Evolutionary conservation across 2,329 filamentous ascomycete genomes (phyloP).

Genomic region (Daldinia sp.): DNA sequence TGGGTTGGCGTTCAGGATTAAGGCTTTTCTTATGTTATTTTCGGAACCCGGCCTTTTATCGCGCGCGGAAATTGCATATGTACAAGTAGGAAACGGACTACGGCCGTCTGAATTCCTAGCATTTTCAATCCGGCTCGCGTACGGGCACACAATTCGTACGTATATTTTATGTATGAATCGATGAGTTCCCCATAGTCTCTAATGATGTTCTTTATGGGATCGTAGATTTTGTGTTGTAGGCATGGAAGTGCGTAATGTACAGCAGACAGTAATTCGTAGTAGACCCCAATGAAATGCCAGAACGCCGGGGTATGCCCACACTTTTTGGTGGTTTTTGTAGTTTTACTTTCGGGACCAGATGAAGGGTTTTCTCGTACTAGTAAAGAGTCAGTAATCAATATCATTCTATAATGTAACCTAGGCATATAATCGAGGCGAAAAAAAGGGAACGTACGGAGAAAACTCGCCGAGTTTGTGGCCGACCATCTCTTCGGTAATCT

Average conservation of each 20-base stretch:
- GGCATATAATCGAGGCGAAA: background rate
- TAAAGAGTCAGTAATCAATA: background rate
- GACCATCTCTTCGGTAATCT: constrained; percentile 94
- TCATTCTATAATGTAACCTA: background rate
- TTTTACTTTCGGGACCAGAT: constrained; percentile 56
- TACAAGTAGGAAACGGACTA: background rate
- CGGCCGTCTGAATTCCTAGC: background rate
- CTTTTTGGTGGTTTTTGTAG: constrained; percentile 7
- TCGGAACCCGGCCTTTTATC: background rate
- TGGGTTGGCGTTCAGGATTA: constrained; percentile 28
- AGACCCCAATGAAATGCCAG: constrained; percentile 1
- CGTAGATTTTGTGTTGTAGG: constrained; percentile 8
- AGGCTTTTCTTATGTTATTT: background rate
- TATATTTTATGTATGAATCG: constrained; percentile 2
- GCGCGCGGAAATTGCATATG: background rate
- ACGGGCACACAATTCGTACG: background rate
- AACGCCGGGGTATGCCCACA: constrained; percentile 36
- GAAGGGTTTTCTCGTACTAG: constrained; percentile 66
- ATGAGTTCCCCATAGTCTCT: constrained; percentile 5
- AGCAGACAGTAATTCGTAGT: background rate
- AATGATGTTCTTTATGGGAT: background rate
- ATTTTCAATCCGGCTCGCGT: background rate
- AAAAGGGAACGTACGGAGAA: constrained; percentile 70
- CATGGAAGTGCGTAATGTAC: constrained; percentile 7
- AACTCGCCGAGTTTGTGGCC: constrained; percentile 96